Base-by-base conservation (phyloP, 1,284 basidiomycete species). In the Rhodotorula sp. region DNA sequence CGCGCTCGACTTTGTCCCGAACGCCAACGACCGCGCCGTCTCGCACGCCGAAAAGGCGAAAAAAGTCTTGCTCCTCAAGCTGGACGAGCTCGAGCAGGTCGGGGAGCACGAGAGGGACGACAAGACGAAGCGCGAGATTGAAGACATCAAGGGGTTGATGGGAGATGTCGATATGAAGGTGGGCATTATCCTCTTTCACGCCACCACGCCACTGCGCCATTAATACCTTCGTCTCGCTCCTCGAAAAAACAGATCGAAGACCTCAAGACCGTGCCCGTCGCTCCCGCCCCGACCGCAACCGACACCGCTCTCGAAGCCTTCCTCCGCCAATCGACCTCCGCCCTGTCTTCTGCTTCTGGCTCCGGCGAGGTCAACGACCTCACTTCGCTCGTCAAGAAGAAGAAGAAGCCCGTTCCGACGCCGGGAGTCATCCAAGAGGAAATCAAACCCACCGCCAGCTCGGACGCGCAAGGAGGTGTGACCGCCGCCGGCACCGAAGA, bases 11-110 rank as follows among this genome's bases (percentile, higher is more conserved):
- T 73, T 77, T 52, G 59, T 78, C 14, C 77, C 77, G 19, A 65
- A 70, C 26, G 64, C 69, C 18, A 70, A 66, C 26, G 47, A 21
- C 6, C 69, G 69, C 31, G 77, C 78, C 5, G 77, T 78, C 16
- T n/a, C 50, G 12, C 77, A 79, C 62, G 78, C 77, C 31, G 73
- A 77, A 58, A 66, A 75, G 67, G 76, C 78, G 5, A 79, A 78
- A 61, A 60, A 38, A 12, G 75, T 79, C 5, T 65, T 79, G 1
- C 8, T 72, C 19, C 34, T 67, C n/a, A 72, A 70, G 57, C 43
- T 75, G 26, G 68, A 28, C 2, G 54, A 72, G 48, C n/a, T 73
- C 21, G 75, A 74, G 50, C 19, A 19, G 54, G 52, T 47, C 31
- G 57, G 28, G 19, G 63, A 60, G 62, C 65, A 34, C 49, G 62